Conservation (phyloP, 23 red algal genomes). For the Gracilariopsis chorda region DNA sequence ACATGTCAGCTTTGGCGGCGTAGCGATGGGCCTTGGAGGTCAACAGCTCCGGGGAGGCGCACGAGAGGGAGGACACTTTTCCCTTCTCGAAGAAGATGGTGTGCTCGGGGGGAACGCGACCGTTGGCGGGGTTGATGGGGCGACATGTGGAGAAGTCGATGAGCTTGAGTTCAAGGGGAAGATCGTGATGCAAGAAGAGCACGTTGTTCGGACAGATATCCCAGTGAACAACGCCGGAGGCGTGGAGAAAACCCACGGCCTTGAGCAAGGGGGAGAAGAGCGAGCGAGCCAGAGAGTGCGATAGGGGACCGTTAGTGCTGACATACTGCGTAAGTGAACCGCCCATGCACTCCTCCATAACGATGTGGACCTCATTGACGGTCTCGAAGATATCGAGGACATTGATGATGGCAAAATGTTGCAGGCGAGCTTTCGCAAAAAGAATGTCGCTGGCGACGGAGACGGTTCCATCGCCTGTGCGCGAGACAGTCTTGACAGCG, state of each 20-base stretch:
- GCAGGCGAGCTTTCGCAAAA: constrained; percentile 26
- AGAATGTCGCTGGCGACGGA: constrained; percentile 46
- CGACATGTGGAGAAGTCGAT: constrained; percentile 43
- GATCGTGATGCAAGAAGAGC: neutral
- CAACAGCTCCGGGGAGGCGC: constrained; percentile 44
- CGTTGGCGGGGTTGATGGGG: constrained; percentile 44
- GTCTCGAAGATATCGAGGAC: constrained; percentile 43
- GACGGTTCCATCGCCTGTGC: constrained; percentile 25
- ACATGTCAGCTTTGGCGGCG: constrained; percentile 50
- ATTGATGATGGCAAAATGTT: constrained; percentile 48
- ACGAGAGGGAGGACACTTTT: constrained; percentile 14
- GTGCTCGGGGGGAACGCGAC: constrained; percentile 40
- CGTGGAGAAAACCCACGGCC: constrained; percentile 48
- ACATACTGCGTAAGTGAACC: constrained; percentile 24
- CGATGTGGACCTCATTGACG: constrained; percentile 52
- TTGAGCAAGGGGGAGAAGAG: constrained; percentile 32
- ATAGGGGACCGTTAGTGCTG: neutral
- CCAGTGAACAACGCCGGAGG: constrained; percentile 47
- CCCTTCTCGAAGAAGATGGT: constrained; percentile 54
- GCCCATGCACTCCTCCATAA: constrained; percentile 55
- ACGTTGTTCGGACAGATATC: constrained; percentile 49
- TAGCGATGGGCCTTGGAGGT: constrained; percentile 53
- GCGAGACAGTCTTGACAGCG: constrained; percentile 39
- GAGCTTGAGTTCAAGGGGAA: constrained; percentile 27
- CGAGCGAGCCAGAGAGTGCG: neutral